Evolutionary conservation across 495 filamentous ascomycete genomes (phyloP).

Genomic region (Evansstolkia leycettana): DNA sequence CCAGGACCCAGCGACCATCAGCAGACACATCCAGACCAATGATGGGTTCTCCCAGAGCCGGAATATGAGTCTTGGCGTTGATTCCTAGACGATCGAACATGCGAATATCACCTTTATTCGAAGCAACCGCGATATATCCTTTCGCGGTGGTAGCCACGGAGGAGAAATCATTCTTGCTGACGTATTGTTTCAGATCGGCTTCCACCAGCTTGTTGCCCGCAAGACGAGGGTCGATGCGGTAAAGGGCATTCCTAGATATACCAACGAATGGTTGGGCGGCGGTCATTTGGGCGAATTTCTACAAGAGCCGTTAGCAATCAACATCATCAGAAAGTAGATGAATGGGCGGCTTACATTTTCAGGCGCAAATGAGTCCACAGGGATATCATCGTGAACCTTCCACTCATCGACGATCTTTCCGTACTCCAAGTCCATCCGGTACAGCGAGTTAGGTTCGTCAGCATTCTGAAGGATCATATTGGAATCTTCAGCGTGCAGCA

Average conservation of each 20-base stretch:
- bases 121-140: conserved; percentile 91
- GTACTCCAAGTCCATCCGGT: conserved; percentile 95
- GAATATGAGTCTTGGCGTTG: conserved; percentile 94
- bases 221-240: conserved; percentile 85
- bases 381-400: conserved; percentile 97
- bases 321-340: conserved; percentile 9
- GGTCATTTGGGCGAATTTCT: conserved; percentile 98
- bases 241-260: conserved; percentile 81
- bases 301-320: conserved; percentile 10
- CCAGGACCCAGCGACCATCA: conserved; percentile 90
- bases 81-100: conserved; percentile 94
- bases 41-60: conserved; percentile 88
- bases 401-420: conserved; percentile 99
- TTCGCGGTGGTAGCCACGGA: conserved; percentile 88
- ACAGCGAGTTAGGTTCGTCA: conserved; percentile 80
- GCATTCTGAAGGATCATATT: conserved; percentile 87
- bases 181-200: conserved; percentile 85
- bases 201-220: conserved; percentile 89
- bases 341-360: conserved; percentile 49
- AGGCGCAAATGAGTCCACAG: conserved; percentile 78
- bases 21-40: conserved; percentile 90
- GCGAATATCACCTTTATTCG: conserved; percentile 93
- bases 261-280: conserved; percentile 90
- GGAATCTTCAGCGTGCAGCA: conserved; percentile 87
- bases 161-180: conserved; percentile 92